Evolutionary conservation across 495 filamentous ascomycete genomes (phyloP).

Genomic region (Neurospora sp.): DNA sequence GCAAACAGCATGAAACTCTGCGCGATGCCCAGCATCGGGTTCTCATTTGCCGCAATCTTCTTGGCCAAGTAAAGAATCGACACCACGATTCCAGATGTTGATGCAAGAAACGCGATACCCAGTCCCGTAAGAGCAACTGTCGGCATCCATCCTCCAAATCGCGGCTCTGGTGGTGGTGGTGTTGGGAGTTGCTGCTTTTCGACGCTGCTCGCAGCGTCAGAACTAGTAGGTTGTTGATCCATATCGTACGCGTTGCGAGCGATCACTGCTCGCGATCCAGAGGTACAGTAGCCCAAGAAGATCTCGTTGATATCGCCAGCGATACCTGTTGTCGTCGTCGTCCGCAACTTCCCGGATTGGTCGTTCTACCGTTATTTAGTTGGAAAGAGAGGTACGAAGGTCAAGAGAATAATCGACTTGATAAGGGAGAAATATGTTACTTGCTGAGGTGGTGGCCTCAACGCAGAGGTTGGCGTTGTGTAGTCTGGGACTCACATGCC

Average conservation of each 20-base stretch:
- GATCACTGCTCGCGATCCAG: neutral
- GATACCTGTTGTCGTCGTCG: neutral
- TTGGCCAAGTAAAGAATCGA: neutral
- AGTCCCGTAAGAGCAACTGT: neutral
- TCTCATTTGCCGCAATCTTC: neutral
- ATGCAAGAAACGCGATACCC: neutral
- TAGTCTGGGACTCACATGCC: neutral
- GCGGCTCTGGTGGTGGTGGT: neutral
- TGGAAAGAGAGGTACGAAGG: neutral
- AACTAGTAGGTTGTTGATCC: neutral
- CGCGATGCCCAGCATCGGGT: neutral
- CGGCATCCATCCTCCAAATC: neutral
- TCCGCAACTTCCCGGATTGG: neutral
- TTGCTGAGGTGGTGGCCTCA: neutral
- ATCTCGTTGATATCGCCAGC: neutral
- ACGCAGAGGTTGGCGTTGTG: neutral
- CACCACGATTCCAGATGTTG: neutral
- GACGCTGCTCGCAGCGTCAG: neutral
- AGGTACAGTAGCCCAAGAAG: neutral
- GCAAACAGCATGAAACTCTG: constrained; percentile 11
- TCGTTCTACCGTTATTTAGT: neutral
- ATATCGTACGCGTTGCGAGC: neutral
- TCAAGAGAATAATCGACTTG: neutral
- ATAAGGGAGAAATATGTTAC: neutral
- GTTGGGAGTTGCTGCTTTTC: neutral